Percentiles rank a stretch among this genome's conserved stretches.
Conservation (phyloP, 306 rosid genomes). For the Dryas drummondii region DNA sequence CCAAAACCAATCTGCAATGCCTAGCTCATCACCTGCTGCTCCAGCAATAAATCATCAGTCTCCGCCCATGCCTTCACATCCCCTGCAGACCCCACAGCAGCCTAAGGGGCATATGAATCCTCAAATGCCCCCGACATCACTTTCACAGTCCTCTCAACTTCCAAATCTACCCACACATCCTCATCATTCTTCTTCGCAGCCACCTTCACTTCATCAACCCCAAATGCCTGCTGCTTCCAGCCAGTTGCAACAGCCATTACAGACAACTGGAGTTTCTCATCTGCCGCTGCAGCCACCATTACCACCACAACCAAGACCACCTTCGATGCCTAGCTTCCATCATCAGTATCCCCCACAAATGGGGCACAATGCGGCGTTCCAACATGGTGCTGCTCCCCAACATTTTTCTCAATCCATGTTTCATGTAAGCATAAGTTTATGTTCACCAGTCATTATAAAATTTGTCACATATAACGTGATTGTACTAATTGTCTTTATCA, state of each 20-base stretch:
- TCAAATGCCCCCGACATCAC: conserved; percentile 48
- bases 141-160: conserved; percentile 70
- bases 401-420: conserved; percentile 66
- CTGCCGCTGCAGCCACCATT: conserved; percentile 71
- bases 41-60: conserved; percentile 63
- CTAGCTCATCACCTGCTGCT: conserved; percentile 57
- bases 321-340: conserved; percentile 59
- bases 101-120: conserved; percentile 67
- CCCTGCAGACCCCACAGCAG: conserved; percentile 61
- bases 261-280: conserved; percentile 63
- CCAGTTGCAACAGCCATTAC: conserved; percentile 74
- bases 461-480: conserved; percentile 7
- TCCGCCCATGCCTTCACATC: conserved; percentile 59
- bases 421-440: conserved; percentile 69
- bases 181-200: conserved; percentile 70
- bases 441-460: conserved; percentile 17
- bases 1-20: conserved; percentile 58
- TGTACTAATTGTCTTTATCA: conserved; percentile 20
- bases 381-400: conserved; percentile 69
- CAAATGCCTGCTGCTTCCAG: conserved; percentile 52
- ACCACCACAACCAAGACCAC: conserved; percentile 73
- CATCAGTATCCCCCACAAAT: conserved; percentile 74
- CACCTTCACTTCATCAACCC: conserved; percentile 58
- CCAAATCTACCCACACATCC: conserved; percentile 58
- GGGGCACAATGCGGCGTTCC: conserved; percentile 65